Evolutionary conservation across 169 alveolate genomes (phyloP), one percentile per base, ranked within the genome.

Genomic region (Plasmodium ovale): DNA sequence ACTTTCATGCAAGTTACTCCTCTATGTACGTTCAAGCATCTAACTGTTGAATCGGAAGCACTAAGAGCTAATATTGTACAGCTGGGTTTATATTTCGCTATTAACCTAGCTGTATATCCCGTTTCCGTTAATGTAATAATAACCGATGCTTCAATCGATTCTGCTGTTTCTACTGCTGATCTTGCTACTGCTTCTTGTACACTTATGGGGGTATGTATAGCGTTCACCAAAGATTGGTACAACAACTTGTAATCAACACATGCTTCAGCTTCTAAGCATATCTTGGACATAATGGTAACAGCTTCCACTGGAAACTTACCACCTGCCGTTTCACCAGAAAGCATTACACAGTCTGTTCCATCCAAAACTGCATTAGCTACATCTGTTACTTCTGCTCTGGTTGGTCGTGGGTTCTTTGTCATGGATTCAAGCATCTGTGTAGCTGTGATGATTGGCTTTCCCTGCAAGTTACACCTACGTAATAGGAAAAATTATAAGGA

Each of bases 341-440:
- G 94, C 97, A 92, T 94, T 56, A 98, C 99, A 33, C 99, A 97
- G 89, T 99, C 99, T 9, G 99, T 92, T 51, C 99, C 99, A 90
- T 99, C 99, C 42, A 98, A 87, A 19, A 99, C 99, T 0, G 99
- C 99, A 89, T 98, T 99, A 71, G 99, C 99, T 65, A 98, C 99
- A 96, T 99, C 99, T 3, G 99, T 94, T 33, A 98, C 99, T 92
- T 99, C 99, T 7, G 99, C 99, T 65, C 99, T 95, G 9, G 99
- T 98, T 12, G 99, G 99, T 87, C 99, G 93, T 14, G 99, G 99
- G 72, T 97, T 97, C 23, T 95, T 96, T 27, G 97, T 96, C 99
- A 98, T 98, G 59, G 99, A 97, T 92, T 98, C 99, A 70, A 98
- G 93, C 99, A 99, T 98, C 95, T 99, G 99, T 1, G 99, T 99